A percentile compares a stretch with the other conserved stretches of the same genome.
Conservation (phyloP, 2,329 filamentous ascomycete genomes). For the Pseudogymnoascus sp. region DNA sequence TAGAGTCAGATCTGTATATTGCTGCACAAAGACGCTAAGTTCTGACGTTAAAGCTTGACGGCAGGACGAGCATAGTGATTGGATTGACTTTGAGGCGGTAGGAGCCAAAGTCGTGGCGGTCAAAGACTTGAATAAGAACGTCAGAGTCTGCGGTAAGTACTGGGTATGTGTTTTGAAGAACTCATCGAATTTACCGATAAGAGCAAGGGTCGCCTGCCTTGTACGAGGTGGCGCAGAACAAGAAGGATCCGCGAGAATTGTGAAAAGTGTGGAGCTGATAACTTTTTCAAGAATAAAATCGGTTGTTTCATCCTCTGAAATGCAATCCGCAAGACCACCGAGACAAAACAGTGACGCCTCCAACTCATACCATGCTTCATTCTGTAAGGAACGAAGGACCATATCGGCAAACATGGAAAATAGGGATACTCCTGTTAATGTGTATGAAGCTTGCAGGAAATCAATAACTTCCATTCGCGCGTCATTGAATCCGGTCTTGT, state of each 20-base stretch:
- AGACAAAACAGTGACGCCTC: conserved; percentile 57
- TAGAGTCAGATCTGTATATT: conserved; percentile 59
- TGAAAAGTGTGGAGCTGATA: conserved; percentile 52
- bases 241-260: conserved; percentile 42
- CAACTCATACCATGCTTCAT: conserved; percentile 48
- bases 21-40: conserved; percentile 58
- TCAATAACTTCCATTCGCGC: conserved; percentile 75
- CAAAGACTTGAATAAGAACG: conserved; percentile 65
- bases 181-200: conserved; percentile 65
- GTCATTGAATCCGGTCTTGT: conserved; percentile 58
- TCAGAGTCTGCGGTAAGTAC: conserved; percentile 61
- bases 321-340: conserved; percentile 57
- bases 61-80: conserved; percentile 67
- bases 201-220: conserved; percentile 58
- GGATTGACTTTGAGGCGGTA: conserved; percentile 67
- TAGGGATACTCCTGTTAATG: conserved; percentile 48
- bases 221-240: conserved; percentile 51
- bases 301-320: conserved; percentile 47
- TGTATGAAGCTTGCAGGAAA: conserved; percentile 63
- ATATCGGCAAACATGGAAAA: conserved; percentile 49
- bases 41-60: conserved; percentile 60
- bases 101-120: conserved; percentile 52
- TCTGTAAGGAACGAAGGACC: conserved; percentile 41
- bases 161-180: conserved; percentile 66
- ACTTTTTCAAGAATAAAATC: conserved; percentile 53